Percentiles rank a stretch among this genome's conserved stretches.
phyloP scores from a whole-genome alignment of 495 filamentous ascomycete species.

The Lasiosphaeria ovina region DNA sequence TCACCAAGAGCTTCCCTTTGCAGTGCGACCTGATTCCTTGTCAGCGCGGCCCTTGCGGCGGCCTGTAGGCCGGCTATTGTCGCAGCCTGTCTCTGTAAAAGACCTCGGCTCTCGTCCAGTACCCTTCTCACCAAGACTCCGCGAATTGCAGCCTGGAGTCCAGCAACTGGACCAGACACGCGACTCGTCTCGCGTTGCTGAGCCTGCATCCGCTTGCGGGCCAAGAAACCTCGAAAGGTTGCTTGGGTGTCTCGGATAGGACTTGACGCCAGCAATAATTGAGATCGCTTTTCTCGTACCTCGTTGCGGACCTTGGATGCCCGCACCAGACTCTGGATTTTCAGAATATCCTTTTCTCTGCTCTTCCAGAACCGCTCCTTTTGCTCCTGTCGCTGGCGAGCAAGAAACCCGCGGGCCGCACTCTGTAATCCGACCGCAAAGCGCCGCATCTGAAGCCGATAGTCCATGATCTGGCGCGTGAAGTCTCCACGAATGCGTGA shows the following conservation, averaged over 20 bases:
- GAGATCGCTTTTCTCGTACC: conserved; percentile 60
- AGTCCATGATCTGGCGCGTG: conserved; percentile 69
- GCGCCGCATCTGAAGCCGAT: conserved; percentile 71
- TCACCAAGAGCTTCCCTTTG: conserved; percentile 43
- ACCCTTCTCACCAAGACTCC: conserved; percentile 47
- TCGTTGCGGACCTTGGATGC: conserved; percentile 71
- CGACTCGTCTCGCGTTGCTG: conserved; percentile 55
- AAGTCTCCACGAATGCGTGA: conserved; percentile 73
- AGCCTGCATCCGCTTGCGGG: conserved; percentile 46
- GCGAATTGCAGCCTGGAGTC: conserved; percentile 53
- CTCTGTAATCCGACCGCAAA: conserved; percentile 80
- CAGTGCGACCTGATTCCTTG: conserved; percentile 36
- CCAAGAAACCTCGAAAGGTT: conserved; percentile 58
- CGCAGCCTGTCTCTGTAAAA: conserved; percentile 35
- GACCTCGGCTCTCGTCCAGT: conserved; percentile 36
- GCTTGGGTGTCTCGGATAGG: conserved; percentile 69
- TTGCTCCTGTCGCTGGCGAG: conserved; percentile 59
- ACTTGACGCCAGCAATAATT: conserved; percentile 56
- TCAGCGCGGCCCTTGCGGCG: conserved; percentile 41
- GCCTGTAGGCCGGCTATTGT: conserved; percentile 52
- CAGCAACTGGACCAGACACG: conserved; percentile 43
- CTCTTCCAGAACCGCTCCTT: conserved; percentile 67
- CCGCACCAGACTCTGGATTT: conserved; percentile 80
- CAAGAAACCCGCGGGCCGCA: conserved; percentile 72
- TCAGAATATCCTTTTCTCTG: conserved; percentile 68